phyloP scores from a whole-genome alignment of 768 basidiomycete genomes.

The Crassisporium funariophilum region DNA sequence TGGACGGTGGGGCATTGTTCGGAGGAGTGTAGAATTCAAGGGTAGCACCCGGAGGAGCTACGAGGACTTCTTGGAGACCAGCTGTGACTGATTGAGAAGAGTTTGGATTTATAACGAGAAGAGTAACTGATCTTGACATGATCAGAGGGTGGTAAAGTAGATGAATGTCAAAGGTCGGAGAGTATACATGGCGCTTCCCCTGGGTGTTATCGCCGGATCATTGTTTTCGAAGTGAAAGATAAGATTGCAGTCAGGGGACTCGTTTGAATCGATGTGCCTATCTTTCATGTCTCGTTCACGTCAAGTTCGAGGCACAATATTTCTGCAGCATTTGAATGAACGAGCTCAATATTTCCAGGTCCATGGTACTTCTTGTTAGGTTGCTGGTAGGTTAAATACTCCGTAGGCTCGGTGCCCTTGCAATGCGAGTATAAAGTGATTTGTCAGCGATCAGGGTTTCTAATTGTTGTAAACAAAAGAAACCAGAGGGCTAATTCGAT shows the following conservation, averaged over 20 bases:
- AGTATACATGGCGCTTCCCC: no score
- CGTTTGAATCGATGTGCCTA: no score
- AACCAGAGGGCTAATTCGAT: background rate
- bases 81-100: slow-evolving; percentile 36
- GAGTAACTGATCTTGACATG: slow-evolving; percentile 14
- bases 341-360: no score
- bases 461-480: background rate
- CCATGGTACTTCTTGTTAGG: no score
- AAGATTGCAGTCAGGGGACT: no score
- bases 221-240: no score
- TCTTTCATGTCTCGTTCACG: no score
- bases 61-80: slow-evolving; percentile 27
- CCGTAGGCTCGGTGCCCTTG: background rate
- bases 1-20: slow-evolving; percentile 30
- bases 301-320: no score
- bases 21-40: slow-evolving; percentile 38
- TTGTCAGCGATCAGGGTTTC: background rate
- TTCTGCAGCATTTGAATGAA: no score
- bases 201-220: no score
- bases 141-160: background rate
- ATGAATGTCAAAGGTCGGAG: background rate
- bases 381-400: no score
- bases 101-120: slow-evolving; percentile 41
- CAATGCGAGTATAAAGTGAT: background rate
- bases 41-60: slow-evolving; percentile 27